Evolutionary conservation across 345 rosid genomes (phyloP).

Genomic region (Hibiscus trionum): DNA sequence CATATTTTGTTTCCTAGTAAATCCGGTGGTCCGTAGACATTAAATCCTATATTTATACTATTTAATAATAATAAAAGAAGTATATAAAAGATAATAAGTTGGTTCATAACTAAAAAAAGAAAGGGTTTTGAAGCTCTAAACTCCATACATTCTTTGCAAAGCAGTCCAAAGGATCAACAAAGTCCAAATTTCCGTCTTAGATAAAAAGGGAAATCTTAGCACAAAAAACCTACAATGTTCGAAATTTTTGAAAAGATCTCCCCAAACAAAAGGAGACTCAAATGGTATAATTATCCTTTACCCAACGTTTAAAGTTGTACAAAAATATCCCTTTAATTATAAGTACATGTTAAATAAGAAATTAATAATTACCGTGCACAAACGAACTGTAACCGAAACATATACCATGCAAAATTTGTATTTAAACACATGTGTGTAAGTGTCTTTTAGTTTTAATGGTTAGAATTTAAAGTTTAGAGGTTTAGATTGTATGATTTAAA

Average conservation of each 20-base stretch:
- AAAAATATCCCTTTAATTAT: too few relatives aligned
- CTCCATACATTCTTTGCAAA: not conserved
- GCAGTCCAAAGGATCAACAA: not conserved
- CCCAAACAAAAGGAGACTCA: not conserved
- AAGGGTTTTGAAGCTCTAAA: conserved; percentile 1
- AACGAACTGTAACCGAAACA: too few relatives aligned
- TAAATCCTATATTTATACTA: not conserved
- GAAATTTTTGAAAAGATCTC: not conserved
- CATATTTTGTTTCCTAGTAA: not conserved
- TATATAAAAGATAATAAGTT: not conserved
- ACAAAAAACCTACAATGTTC: not conserved
- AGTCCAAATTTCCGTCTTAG: conserved; percentile 15
- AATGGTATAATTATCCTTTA: not conserved
- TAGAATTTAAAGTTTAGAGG: too few relatives aligned
- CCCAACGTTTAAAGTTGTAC: not conserved
- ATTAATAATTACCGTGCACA: too few relatives aligned
- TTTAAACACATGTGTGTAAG: too few relatives aligned
- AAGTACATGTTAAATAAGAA: too few relatives aligned
- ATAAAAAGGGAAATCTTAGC: not conserved
- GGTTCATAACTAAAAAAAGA: not conserved
- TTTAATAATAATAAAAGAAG: not conserved
- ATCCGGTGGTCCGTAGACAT: not conserved
- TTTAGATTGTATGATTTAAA: too few relatives aligned
- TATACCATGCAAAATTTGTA: too few relatives aligned
- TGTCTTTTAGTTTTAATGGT: too few relatives aligned